Evolutionary conservation across 1,284 basidiomycete genomes (phyloP).

Genomic region (Tilletia setariae): DNA sequence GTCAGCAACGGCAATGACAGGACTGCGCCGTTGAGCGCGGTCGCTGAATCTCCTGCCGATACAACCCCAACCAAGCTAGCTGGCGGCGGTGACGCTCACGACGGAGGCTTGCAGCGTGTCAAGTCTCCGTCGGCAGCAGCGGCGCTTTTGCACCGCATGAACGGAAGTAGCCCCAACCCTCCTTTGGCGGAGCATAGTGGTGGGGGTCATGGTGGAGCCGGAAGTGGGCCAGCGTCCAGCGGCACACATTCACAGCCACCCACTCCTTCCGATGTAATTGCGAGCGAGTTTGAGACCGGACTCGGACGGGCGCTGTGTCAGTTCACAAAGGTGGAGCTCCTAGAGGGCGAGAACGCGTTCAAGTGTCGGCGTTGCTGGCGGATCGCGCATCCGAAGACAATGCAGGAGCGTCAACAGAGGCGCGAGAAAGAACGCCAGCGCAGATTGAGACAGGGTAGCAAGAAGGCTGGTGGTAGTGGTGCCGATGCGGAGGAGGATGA

Average conservation of each 20-base stretch:
- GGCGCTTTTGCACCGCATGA: conserved; percentile 1
- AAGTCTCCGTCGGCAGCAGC: background rate
- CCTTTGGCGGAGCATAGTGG: too few species aligned
- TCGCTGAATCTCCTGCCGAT: background rate
- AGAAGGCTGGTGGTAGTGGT: conserved; percentile 54
- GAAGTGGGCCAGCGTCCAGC: too few species aligned
- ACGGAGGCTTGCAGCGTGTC: background rate
- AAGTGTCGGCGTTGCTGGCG: conserved; percentile 92
- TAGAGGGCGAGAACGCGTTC: conserved; percentile 90
- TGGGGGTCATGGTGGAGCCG: too few species aligned
- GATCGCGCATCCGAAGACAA: conserved; percentile 22
- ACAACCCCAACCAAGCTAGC: background rate
- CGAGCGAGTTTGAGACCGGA: conserved; percentile 42
- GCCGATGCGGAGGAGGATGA: conserved; percentile 37
- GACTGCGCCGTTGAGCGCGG: background rate
- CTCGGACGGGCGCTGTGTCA: conserved; percentile 67
- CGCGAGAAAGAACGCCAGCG: conserved; percentile 11
- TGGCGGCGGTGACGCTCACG: background rate
- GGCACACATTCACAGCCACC: background rate
- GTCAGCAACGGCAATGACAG: too few species aligned
- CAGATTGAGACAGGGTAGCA: conserved; percentile 5
- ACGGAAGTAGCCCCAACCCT: background rate
- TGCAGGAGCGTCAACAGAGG: background rate
- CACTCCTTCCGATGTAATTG: conserved; percentile 15
- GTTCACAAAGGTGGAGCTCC: conserved; percentile 83